Conservation (phyloP, 495 filamentous ascomycete genomes). For the Lasiosphaeria miniovina region DNA sequence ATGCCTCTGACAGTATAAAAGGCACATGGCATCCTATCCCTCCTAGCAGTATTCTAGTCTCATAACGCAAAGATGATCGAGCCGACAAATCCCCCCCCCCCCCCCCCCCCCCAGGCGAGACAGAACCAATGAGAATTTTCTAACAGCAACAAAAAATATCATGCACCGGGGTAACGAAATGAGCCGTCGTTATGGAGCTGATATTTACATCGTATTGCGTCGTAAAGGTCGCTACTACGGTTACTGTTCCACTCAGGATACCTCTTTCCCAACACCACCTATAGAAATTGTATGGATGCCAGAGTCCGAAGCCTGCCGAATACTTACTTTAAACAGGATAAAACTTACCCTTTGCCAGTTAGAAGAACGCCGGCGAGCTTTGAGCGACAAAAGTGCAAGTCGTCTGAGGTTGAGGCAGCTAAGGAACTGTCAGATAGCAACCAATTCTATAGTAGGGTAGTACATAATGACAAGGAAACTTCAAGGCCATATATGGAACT, state of each 20-base stretch:
- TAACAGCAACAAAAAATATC: conserved; percentile 4
- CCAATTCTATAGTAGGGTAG: no score
- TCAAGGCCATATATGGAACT: no score
- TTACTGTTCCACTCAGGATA: conserved; percentile 6
- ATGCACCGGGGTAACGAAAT: conserved; percentile 5
- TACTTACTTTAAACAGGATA: conserved; percentile 5
- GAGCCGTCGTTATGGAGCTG: conserved; percentile 7
- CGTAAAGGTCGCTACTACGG: conserved; percentile 6
- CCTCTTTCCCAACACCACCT: conserved; percentile 6
- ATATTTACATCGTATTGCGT: conserved; percentile 6
- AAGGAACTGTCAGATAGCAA: neutral
- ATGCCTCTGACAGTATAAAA: conserved; percentile 3
- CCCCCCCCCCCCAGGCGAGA: neutral
- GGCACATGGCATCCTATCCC: conserved; percentile 1
- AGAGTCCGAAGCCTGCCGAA: conserved; percentile 3
- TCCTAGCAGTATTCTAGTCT: conserved; percentile 1
- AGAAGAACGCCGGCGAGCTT: conserved; percentile 7
- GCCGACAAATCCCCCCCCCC: neutral
- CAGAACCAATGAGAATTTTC: conserved; percentile 5
- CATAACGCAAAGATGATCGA: conserved; percentile 2
- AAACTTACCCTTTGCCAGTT: conserved; percentile 6
- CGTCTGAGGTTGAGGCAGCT: conserved; percentile 1
- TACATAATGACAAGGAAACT: neutral
- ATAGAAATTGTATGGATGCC: conserved; percentile 7
- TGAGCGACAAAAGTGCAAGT: conserved; percentile 3